These are phyloP conservation scores for Ceratocystis diversiconidia DNA, from an alignment of 2,329 filamentous ascomycete species.

Conservation along the genomic window DNA sequence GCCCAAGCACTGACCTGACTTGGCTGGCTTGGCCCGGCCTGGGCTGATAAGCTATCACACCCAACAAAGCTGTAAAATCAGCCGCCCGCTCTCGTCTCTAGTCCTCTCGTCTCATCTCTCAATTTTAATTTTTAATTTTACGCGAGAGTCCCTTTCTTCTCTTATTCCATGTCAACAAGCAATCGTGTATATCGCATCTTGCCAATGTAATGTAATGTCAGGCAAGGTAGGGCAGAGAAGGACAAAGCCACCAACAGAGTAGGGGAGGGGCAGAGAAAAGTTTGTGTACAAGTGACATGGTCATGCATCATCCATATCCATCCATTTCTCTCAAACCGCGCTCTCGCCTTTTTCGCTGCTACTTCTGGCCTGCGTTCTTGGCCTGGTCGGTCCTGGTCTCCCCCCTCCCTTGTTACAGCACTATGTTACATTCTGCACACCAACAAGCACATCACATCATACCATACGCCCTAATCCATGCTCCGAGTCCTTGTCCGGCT, in stretches of 20 bases:
- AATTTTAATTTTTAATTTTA: constrained; percentile 5
- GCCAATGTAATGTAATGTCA: not conserved
- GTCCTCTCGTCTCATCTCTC: not conserved
- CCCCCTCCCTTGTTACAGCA: not conserved
- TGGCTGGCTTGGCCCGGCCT: too few species aligned
- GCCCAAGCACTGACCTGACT: too few species aligned
- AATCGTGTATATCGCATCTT: not conserved
- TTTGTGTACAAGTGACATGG: not conserved
- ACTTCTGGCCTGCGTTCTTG: not conserved
- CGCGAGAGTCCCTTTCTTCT: not conserved
- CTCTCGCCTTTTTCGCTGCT: not conserved
- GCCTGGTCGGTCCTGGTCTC: not conserved
- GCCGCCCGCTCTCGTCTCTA: not conserved
- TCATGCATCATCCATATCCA: not conserved
- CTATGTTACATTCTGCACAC: constrained; percentile 1
- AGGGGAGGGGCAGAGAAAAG: not conserved
- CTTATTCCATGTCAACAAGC: not conserved
- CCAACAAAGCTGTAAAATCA: not conserved
- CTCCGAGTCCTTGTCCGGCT: not conserved
- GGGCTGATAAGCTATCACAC: not conserved
- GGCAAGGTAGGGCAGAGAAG: not conserved
- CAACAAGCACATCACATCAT: not conserved
- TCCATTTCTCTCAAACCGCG: not conserved
- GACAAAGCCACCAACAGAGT: not conserved
- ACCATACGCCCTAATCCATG: not conserved